phyloP scores from a whole-genome alignment of 1,139 yeast species.

The Scheffersomyces cryptocercus region DNA sequence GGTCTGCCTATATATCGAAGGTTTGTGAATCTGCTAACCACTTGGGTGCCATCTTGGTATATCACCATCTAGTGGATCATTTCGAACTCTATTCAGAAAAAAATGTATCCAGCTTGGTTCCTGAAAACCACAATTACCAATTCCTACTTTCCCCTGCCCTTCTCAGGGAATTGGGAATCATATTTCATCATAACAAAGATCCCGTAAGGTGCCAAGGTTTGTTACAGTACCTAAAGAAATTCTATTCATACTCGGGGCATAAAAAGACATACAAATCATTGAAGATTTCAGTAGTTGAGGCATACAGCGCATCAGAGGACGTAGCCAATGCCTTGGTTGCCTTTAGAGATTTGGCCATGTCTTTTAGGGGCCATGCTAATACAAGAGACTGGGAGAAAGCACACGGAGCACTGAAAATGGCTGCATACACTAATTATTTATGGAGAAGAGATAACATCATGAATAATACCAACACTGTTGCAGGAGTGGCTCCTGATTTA shows the following conservation, averaged over 20 bases:
- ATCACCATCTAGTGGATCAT: constrained; percentile 38
- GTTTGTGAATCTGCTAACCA: constrained; percentile 28
- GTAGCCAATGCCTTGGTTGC: constrained; percentile 23
- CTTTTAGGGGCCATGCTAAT: constrained; percentile 17
- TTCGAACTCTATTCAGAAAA: constrained; percentile 17
- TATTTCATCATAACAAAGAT: constrained; percentile 31
- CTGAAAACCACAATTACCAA: constrained; percentile 26
- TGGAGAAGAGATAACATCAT: constrained; percentile 30
- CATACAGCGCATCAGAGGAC: constrained; percentile 26
- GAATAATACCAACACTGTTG: constrained; percentile 12
- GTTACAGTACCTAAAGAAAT: constrained; percentile 37
- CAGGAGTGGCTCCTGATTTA: constrained; percentile 9
- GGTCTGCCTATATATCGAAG: constrained; percentile 31
- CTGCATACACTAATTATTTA: constrained; percentile 19
- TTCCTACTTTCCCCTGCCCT: constrained; percentile 31
- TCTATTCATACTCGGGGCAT: constrained; percentile 38
- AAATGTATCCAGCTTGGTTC: constrained; percentile 15
- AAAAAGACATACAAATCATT: constrained; percentile 27
- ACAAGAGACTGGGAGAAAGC: constrained; percentile 8
- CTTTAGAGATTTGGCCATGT: constrained; percentile 24
- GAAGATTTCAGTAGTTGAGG: constrained; percentile 31
- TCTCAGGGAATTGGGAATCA: constrained; percentile 26
- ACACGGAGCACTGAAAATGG: constrained; percentile 10
- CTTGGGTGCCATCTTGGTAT: constrained; percentile 36
- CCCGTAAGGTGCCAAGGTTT: constrained; percentile 31